A percentile compares a stretch with the other conserved stretches of the same genome.
phyloP scores from a whole-genome alignment of 106 monocot genomes.

The Acanthochlamys bracteata region DNA sequence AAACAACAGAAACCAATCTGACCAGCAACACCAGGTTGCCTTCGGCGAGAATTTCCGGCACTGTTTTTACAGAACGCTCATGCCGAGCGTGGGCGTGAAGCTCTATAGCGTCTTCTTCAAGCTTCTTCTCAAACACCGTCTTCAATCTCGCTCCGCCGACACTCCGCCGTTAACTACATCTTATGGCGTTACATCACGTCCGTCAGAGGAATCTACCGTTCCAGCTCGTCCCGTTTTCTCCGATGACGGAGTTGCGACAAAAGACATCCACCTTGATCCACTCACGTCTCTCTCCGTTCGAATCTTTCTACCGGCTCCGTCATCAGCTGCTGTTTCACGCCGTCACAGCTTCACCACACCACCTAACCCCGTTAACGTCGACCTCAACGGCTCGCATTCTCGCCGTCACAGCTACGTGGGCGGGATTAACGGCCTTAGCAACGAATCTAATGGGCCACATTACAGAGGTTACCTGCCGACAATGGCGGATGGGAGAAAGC shows the following conservation, averaged over 20 bases:
- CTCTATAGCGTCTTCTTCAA: slow-evolving; percentile 84
- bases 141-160: slow-evolving; percentile 22
- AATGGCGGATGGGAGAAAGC: no score
- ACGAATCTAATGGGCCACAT: no score
- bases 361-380: slow-evolving; percentile 53
- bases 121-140: slow-evolving; percentile 52
- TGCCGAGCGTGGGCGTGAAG: slow-evolving; percentile 72
- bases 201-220: slow-evolving; percentile 47
- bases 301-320: slow-evolving; percentile 77
- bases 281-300: slow-evolving; percentile 81
- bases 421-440: no score
- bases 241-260: slow-evolving; percentile 65
- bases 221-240: slow-evolving; percentile 47
- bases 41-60: no score
- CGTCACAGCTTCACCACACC: slow-evolving; percentile 20
- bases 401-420: no score
- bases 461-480: no score
- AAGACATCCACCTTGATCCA: slow-evolving; percentile 92
- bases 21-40: no score
- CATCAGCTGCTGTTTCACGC: neutral
- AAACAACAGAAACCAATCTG: no score
- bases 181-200: slow-evolving; percentile 45
- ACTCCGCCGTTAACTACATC: slow-evolving; percentile 5
- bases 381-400: no score
- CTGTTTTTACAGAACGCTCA: no score